These are phyloP conservation scores for Globisporangium cederbergense DNA, from an alignment of 352 stramenopile genomes.

Conservation along the genomic window DNA sequence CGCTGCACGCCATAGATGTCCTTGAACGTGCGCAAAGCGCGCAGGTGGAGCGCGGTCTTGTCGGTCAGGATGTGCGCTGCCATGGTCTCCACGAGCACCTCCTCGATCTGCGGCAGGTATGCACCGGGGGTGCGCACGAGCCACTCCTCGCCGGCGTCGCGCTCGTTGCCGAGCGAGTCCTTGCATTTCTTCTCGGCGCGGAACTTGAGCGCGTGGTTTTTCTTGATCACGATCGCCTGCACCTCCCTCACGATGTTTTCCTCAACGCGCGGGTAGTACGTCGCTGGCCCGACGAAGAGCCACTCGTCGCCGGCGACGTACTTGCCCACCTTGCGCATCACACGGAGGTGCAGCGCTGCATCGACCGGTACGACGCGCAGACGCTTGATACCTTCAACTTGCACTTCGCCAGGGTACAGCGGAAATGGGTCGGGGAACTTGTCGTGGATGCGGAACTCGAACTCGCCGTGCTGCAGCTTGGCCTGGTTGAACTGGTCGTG, in stretches of 20 bases:
- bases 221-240: conserved; percentile 65
- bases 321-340: conserved; percentile 51
- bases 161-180: conserved; percentile 53
- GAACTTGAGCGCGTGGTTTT: conserved; percentile 81
- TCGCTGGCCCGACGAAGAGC: conserved; percentile 69
- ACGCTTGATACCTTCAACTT: conserved; percentile 49
- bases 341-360: conserved; percentile 57
- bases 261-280: conserved; percentile 73
- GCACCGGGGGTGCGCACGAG: conserved; percentile 66
- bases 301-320: conserved; percentile 68
- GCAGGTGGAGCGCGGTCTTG: conserved; percentile 59
- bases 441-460: conserved; percentile 74
- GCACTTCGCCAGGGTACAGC: conserved; percentile 65
- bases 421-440: conserved; percentile 77
- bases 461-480: conserved; percentile 76
- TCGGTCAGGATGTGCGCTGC: conserved; percentile 63
- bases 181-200: conserved; percentile 79
- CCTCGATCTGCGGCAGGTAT: conserved; percentile 77
- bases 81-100: conserved; percentile 59
- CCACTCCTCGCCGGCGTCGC: conserved; percentile 76
- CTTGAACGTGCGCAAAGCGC: conserved; percentile 66
- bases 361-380: conserved; percentile 61
- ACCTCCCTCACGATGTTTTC: conserved; percentile 60
- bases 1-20: conserved; percentile 69
- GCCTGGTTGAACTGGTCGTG: conserved; percentile 67